These are phyloP conservation scores for Hyaloperonospora arabidopsidis DNA, from an alignment of 352 stramenopile genomes.

Conservation along the genomic window DNA sequence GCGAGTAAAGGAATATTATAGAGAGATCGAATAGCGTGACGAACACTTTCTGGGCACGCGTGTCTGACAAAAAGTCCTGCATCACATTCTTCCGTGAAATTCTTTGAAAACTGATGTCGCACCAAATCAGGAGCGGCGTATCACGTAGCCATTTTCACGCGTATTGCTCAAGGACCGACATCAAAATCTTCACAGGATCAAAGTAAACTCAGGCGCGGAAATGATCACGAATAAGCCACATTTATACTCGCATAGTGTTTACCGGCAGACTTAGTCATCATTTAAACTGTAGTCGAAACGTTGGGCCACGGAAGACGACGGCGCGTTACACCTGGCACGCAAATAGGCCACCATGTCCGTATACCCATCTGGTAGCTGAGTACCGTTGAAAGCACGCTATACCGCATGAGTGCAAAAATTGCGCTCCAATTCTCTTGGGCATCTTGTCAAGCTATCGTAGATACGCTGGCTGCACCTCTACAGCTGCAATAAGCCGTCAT, in stretches of 20 bases:
- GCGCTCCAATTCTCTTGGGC: neutral
- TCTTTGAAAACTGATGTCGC: constrained; percentile 2
- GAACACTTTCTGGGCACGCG: neutral
- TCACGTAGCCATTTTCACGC: neutral
- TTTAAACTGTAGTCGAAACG: neutral
- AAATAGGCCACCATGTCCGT: neutral
- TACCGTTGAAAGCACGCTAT: neutral
- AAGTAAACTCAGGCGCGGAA: constrained; percentile 8
- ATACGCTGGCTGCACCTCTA: neutral
- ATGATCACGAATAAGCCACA: constrained; percentile 8
- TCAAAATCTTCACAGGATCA: constrained; percentile 7
- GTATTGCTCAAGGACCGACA: neutral
- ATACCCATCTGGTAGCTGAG: neutral
- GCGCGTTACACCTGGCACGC: neutral
- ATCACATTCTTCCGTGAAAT: neutral
- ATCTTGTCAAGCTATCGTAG: neutral
- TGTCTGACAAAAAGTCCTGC: neutral
- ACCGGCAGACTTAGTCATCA: neutral
- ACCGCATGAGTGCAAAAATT: neutral
- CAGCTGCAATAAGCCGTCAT: neutral
- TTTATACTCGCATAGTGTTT: neutral
- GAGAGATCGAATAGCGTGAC: neutral
- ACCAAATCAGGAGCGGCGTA: constrained; percentile 7
- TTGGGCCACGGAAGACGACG: neutral
- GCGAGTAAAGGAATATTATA: neutral